Conservation (phyloP, 768 basidiomycete genomes). For the Thelephora ganbajun region DNA sequence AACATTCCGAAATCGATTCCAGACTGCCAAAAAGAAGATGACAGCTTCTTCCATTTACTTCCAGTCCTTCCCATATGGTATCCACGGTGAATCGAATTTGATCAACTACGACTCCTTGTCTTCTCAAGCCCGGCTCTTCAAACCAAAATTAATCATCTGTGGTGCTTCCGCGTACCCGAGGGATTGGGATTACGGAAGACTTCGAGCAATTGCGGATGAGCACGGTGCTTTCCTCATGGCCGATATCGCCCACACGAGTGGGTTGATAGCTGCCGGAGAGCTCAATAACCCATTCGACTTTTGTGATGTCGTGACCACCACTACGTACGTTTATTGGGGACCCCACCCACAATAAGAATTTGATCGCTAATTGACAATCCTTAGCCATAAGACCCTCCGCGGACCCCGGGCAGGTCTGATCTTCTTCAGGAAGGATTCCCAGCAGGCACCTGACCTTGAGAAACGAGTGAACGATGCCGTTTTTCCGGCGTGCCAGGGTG, state of each 20-base stretch:
- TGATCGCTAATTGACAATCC: too few species aligned
- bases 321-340: slow-evolving; percentile 46
- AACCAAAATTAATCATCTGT: slow-evolving; percentile 89
- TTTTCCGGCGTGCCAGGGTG: slow-evolving; percentile 99
- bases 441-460: slow-evolving; percentile 75
- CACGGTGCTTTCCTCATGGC: slow-evolving; percentile 91
- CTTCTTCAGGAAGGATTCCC: slow-evolving; percentile 93
- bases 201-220: slow-evolving; percentile 70
- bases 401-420: slow-evolving; percentile 96
- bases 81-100: slow-evolving; percentile 70
- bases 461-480: slow-evolving; percentile 96
- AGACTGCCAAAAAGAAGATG: slow-evolving; percentile 99
- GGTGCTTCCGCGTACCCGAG: slow-evolving; percentile 98
- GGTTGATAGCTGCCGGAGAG: slow-evolving; percentile 85
- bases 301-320: slow-evolving; percentile 97
- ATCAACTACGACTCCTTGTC: slow-evolving; percentile 79
- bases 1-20: slow-evolving; percentile 1
- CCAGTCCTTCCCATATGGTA: slow-evolving; percentile 91
- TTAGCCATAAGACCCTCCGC: slow-evolving; percentile 93
- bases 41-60: slow-evolving; percentile 99
- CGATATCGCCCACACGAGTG: slow-evolving; percentile 96
- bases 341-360: too few species aligned
- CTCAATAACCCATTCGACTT: slow-evolving; percentile 85
- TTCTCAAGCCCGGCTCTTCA: slow-evolving; percentile 86
- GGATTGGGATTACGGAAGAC: slow-evolving; percentile 87